Evolutionary conservation across 164 flowering plant genomes (phyloP).

Genomic region (Macadamia tetraphylla): DNA sequence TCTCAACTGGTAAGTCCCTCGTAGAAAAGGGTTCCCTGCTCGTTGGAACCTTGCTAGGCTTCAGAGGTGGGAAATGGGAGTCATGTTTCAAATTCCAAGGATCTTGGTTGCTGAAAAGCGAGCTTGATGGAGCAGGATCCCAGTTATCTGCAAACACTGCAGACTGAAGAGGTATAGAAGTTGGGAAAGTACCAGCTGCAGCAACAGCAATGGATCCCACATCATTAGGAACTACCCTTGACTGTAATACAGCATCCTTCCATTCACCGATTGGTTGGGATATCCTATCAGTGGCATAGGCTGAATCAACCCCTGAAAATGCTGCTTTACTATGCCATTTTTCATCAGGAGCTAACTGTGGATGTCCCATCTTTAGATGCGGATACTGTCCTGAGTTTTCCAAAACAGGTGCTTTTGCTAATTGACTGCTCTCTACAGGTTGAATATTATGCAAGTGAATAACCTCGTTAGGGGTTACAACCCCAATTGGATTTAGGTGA

Average conservation of each 20-base stretch:
- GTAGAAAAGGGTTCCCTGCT: constrained; percentile 30
- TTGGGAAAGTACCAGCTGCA: constrained; percentile 10
- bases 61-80: constrained; percentile 39
- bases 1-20: constrained; percentile 30
- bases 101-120: constrained; percentile 62
- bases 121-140: constrained; percentile 39
- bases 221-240: constrained; percentile 21
- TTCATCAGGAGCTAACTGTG: constrained; percentile 26
- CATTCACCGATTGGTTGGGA: constrained; percentile 25
- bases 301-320: constrained; percentile 30
- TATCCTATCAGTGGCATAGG: constrained; percentile 22
- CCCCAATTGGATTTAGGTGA: constrained; percentile 24
- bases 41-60: constrained; percentile 31
- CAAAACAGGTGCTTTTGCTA: constrained; percentile 22
- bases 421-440: constrained; percentile 27
- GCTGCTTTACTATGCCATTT: constrained; percentile 25
- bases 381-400: constrained; percentile 24
- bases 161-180: constrained; percentile 18
- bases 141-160: constrained; percentile 25
- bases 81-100: constrained; percentile 64
- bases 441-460: constrained; percentile 13
- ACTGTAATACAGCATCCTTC: constrained; percentile 31
- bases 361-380: constrained; percentile 23
- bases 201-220: constrained; percentile 20
- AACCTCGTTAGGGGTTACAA: constrained; percentile 22